These are phyloP conservation scores for Aotearoamyces nothofagi DNA, from an alignment of 2,329 filamentous ascomycete species.

Conservation along the genomic window DNA sequence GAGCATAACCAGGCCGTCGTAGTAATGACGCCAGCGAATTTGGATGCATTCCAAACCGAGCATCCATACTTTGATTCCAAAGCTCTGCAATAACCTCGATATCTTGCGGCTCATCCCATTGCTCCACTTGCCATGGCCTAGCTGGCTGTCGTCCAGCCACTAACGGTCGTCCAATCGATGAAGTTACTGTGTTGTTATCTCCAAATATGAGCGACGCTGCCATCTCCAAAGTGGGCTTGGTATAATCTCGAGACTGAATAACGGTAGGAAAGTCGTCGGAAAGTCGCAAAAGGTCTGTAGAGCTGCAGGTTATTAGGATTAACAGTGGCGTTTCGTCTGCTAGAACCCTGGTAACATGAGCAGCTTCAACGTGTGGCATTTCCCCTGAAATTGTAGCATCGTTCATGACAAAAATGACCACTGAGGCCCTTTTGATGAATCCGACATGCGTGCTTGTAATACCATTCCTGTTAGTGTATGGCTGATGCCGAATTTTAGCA, in stretches of 20 bases:
- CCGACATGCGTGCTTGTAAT: constrained; percentile 29
- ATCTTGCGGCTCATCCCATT: constrained; percentile 16
- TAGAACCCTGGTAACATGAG: neutral
- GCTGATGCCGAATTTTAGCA: constrained; percentile 51
- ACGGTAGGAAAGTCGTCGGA: constrained; percentile 29
- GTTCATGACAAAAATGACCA: constrained; percentile 30
- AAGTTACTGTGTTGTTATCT: neutral
- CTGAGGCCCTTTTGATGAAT: constrained; percentile 11
- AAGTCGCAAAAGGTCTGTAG: neutral
- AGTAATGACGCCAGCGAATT: constrained; percentile 30
- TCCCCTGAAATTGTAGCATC: constrained; percentile 11
- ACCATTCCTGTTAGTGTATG: constrained; percentile 32
- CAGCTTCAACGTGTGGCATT: neutral
- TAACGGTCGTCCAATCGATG: neutral
- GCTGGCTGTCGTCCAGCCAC: too few species aligned
- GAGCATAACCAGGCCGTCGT: constrained; percentile 36
- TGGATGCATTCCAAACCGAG: constrained; percentile 29
- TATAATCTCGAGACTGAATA: constrained; percentile 30
- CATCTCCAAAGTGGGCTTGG: constrained; percentile 25
- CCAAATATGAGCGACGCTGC: constrained; percentile 32
- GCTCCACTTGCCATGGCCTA: constrained; percentile 16
- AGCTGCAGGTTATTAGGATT: constrained; percentile 23
- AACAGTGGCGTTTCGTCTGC: constrained; percentile 28
- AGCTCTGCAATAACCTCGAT: constrained; percentile 11
- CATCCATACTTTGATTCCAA: constrained; percentile 13